Conservation (phyloP, 257 asterid species). For the Fraxinus cuspidata region DNA sequence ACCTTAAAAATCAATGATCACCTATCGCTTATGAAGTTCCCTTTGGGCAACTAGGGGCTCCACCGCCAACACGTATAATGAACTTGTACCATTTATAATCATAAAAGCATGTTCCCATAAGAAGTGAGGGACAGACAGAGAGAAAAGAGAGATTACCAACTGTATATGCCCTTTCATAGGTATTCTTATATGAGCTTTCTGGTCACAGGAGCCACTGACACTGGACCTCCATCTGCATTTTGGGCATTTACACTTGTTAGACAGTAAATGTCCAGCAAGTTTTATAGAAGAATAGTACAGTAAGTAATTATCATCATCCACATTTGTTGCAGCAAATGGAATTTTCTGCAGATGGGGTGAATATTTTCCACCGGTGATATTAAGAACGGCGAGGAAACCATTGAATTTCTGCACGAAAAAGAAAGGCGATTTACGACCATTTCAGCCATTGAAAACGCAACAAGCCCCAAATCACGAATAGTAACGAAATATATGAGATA, state of each 20-base stretch:
- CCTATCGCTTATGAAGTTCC: too few relatives aligned
- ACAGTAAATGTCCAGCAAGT: conserved; percentile 47
- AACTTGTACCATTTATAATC: background rate
- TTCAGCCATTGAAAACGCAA: background rate
- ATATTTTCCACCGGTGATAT: conserved; percentile 76
- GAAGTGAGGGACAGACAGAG: background rate
- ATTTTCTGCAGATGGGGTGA: conserved; percentile 85
- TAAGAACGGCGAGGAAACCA: conserved; percentile 88
- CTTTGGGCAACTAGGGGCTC: conserved; percentile 2
- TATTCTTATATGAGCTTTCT: conserved; percentile 63
- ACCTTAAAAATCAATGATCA: too few relatives aligned
- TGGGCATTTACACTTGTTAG: conserved; percentile 50
- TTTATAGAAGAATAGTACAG: conserved; percentile 84
- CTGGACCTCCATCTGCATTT: conserved; percentile 68
- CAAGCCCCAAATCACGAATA: background rate
- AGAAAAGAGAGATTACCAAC: conserved; percentile 53
- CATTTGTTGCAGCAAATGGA: conserved; percentile 83
- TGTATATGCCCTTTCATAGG: conserved; percentile 90
- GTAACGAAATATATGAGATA: background rate
- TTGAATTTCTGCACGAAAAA: conserved; percentile 66
- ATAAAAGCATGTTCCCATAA: conserved; percentile 6
- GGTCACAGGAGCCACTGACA: conserved; percentile 54
- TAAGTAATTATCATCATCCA: conserved; percentile 76
- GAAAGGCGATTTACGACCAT: background rate
- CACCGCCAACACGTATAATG: background rate